Evolutionary conservation across 148 eudicot genomes (phyloP).

Genomic region (Beta vulgaris): DNA sequence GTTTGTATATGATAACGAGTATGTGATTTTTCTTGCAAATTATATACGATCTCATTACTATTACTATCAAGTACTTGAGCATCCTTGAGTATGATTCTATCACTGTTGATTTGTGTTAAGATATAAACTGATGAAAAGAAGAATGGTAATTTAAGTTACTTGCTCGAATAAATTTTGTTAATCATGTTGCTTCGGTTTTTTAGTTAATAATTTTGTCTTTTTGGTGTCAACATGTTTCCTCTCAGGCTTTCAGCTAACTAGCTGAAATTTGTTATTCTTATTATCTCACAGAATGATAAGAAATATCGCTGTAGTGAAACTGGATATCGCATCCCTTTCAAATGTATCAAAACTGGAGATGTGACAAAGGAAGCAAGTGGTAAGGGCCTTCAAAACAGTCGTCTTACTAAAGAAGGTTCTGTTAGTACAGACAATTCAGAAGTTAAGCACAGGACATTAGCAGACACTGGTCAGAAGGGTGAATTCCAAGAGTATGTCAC

Average conservation of each 20-base stretch:
- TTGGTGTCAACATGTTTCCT: background rate
- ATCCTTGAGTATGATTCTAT: background rate
- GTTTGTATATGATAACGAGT: too few species aligned
- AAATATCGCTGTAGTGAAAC: constrained; percentile 91
- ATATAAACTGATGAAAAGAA: background rate
- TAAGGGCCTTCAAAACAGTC: constrained; percentile 30
- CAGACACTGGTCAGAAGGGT: constrained; percentile 39
- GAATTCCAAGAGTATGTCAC: constrained; percentile 49
- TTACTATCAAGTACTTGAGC: background rate
- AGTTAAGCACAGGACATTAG: constrained; percentile 36
- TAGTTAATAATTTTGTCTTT: too few species aligned
- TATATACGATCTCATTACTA: too few species aligned
- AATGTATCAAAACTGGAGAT: constrained; percentile 47
- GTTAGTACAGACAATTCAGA: constrained; percentile 23
- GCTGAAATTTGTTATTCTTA: constrained; percentile 9
- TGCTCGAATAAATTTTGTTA: background rate
- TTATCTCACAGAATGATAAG: constrained; percentile 49
- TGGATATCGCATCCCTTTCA: constrained; percentile 85
- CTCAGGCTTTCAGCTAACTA: constrained; percentile 3
- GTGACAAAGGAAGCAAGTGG: constrained; percentile 33
- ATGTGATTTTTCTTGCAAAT: too few species aligned
- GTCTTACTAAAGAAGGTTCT: constrained; percentile 39
- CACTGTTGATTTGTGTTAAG: background rate
- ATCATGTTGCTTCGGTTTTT: too few species aligned
- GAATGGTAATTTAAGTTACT: background rate